phyloP scores from a whole-genome alignment of 306 rosid species.

The Vigna reflexopilosa region DNA sequence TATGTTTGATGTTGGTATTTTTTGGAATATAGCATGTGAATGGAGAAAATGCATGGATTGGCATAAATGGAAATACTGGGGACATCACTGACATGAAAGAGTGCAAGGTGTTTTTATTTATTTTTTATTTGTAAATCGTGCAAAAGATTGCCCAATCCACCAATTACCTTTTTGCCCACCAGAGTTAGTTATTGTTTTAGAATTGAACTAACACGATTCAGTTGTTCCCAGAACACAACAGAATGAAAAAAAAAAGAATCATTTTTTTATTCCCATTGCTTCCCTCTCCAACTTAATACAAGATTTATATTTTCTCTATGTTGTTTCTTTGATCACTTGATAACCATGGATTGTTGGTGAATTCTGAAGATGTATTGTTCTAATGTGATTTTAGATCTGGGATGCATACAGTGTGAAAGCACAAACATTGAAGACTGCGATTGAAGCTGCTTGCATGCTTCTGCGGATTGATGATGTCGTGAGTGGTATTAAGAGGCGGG shows the following conservation, averaged over 20 bases:
- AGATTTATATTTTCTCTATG: neutral
- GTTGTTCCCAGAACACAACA: neutral
- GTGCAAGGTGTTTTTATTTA: conserved; percentile 59
- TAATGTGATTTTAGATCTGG: conserved; percentile 68
- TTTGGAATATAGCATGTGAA: conserved; percentile 74
- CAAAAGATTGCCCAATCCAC: neutral
- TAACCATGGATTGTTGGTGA: neutral
- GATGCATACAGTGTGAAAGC: conserved; percentile 97
- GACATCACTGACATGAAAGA: conserved; percentile 84
- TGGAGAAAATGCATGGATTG: conserved; percentile 96
- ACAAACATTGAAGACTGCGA: conserved; percentile 95
- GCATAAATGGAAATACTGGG: conserved; percentile 93
- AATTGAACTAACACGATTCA: neutral
- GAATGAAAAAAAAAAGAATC: neutral
- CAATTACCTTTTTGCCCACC: neutral
- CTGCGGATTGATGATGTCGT: conserved; percentile 95
- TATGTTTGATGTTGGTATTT: neutral
- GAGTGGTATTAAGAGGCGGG: conserved; percentile 93
- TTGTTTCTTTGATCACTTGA: conserved; percentile 9
- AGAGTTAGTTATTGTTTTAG: neutral
- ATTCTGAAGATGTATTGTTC: conserved; percentile 26
- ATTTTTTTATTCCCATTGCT: conserved; percentile 4
- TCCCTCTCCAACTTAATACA: neutral
- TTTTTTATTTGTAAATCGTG: conserved; percentile 14
- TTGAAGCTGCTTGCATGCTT: conserved; percentile 98